phyloP scores from a whole-genome alignment of 345 rosid genomes.

The Moricandia moricandioides region DNA sequence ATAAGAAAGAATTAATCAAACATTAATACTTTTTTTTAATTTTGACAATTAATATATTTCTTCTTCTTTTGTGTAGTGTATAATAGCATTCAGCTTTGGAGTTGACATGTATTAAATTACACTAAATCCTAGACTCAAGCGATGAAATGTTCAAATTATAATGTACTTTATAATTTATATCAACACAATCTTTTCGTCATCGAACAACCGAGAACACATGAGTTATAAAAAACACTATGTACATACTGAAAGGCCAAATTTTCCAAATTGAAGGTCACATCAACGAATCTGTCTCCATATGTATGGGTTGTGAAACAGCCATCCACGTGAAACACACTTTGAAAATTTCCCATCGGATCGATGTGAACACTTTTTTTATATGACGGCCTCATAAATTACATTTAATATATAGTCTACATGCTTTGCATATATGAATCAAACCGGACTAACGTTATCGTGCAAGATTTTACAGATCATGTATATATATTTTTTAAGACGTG shows the following conservation, averaged over 20 bases:
- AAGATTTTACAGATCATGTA: not conserved
- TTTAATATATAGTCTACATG: not conserved
- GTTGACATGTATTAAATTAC: conserved; percentile 18
- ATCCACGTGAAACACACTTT: conserved; percentile 37
- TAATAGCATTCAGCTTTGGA: not conserved
- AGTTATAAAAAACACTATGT: not conserved
- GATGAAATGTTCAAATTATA: not conserved
- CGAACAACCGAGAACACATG: conserved; percentile 4
- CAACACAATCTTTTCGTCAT: not conserved
- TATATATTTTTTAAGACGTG: not conserved
- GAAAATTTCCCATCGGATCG: conserved; percentile 13
- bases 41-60: not conserved
- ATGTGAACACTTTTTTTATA: conserved; percentile 25
- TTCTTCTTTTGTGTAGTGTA: not conserved
- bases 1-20: too few relatives aligned
- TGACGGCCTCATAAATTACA: conserved; percentile 9
- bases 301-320: not conserved
- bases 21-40: too few relatives aligned
- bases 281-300: not conserved
- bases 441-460: not conserved
- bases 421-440: not conserved
- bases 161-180: not conserved
- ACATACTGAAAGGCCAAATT: not conserved
- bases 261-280: not conserved
- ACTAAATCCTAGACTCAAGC: not conserved